Conservation (phyloP, 1,139 yeast genomes). For the Hyphopichia khmerensis region DNA sequence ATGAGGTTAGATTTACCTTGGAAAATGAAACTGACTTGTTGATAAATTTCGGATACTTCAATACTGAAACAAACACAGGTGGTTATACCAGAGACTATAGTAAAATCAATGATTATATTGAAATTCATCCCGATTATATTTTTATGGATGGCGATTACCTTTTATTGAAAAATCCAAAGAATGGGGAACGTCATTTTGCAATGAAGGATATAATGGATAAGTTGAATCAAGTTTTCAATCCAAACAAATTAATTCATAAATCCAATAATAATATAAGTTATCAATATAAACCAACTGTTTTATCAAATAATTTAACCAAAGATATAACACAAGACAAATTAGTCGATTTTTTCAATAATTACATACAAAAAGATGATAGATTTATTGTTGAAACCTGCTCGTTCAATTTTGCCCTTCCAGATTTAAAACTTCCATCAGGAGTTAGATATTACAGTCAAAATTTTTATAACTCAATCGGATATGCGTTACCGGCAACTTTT, state of each 20-base stretch:
- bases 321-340: constrained; percentile 23
- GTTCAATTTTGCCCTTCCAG: constrained; percentile 68
- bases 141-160: constrained; percentile 23
- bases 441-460: constrained; percentile 58
- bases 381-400: constrained; percentile 79
- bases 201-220: constrained; percentile 19
- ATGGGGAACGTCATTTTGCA: constrained; percentile 17
- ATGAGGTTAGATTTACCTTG: constrained; percentile 21
- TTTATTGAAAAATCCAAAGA: constrained; percentile 18
- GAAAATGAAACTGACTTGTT: constrained; percentile 45
- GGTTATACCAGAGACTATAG: constrained; percentile 21
- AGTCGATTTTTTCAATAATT: constrained; percentile 29
- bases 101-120: constrained; percentile 21
- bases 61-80: constrained; percentile 59
- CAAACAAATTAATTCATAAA: constrained; percentile 7
- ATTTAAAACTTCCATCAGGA: constrained; percentile 54
- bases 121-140: constrained; percentile 37
- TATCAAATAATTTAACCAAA: constrained; percentile 5
- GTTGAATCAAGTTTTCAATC: constrained; percentile 13
- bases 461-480: constrained; percentile 83
- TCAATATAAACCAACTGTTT: constrained; percentile 6
- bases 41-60: constrained; percentile 50
- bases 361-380: constrained; percentile 60
- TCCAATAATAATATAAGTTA: constrained; percentile 12
- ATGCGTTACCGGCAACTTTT: constrained; percentile 78